Evolutionary conservation across 2,329 filamentous ascomycete species (phyloP).

Genomic region (Plectosphaerella sp.): DNA sequence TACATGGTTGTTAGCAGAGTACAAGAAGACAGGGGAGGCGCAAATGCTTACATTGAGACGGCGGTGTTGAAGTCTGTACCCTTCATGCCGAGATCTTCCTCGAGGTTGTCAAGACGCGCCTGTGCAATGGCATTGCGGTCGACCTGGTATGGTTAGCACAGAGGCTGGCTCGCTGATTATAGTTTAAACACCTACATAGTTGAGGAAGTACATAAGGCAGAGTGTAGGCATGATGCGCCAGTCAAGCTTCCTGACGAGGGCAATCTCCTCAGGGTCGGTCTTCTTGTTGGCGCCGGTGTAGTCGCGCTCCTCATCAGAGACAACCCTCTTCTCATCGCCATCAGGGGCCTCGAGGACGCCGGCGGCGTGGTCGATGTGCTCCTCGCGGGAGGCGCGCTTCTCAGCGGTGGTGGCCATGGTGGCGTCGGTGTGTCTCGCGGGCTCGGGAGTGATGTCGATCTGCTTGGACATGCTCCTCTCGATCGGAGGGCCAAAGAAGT

Average conservation of each 20-base stretch:
- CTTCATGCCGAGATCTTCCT: slow-evolving; percentile 36
- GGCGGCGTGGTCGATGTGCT: slow-evolving; percentile 7
- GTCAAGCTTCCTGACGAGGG: slow-evolving; percentile 35
- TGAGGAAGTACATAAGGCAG: slow-evolving; percentile 40
- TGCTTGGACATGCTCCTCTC: neutral
- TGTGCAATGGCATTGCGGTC: slow-evolving; percentile 44
- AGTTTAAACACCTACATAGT: slow-evolving; percentile 11
- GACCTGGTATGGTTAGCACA: slow-evolving; percentile 21
- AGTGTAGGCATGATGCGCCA: slow-evolving; percentile 34
- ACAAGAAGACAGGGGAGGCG: too few relatives aligned
- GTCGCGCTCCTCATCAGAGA: slow-evolving; percentile 20
- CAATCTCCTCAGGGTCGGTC: slow-evolving; percentile 33
- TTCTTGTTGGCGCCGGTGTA: slow-evolving; percentile 32
- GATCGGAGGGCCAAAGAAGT: neutral
- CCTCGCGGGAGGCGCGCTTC: slow-evolving; percentile 5
- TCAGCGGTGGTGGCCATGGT: neutral
- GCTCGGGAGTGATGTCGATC: neutral
- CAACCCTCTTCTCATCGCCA: slow-evolving; percentile 5
- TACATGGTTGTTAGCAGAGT: too few relatives aligned
- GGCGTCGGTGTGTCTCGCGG: neutral
- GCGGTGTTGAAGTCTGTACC: slow-evolving; percentile 30
- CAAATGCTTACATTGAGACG: slow-evolving; percentile 26
- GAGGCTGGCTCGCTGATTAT: too few relatives aligned
- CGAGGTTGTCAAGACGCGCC: slow-evolving; percentile 33
- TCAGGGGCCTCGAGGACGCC: slow-evolving; percentile 4